phyloP scores from a whole-genome alignment of 495 filamentous ascomycete species.

The Penicillium canariense region DNA sequence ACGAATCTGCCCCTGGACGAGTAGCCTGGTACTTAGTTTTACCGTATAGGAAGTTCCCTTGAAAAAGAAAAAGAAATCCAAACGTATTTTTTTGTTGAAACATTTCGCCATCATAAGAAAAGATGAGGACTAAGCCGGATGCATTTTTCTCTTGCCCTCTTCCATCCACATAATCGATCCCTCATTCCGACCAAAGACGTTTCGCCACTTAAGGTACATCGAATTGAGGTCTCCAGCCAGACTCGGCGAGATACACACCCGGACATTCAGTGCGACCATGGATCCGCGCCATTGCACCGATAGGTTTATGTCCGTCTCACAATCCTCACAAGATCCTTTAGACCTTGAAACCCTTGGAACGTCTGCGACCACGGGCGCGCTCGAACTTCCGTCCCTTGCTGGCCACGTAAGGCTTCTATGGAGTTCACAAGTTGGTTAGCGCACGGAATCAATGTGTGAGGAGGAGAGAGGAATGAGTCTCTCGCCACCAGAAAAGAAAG shows the following conservation, averaged over 20 bases:
- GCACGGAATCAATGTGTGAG: neutral
- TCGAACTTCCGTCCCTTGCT: slow-evolving; percentile 99
- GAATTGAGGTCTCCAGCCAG: slow-evolving; percentile 24
- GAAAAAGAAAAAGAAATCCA: slow-evolving; percentile 10
- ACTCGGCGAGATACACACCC: slow-evolving; percentile 20
- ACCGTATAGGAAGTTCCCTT: neutral
- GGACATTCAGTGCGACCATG: slow-evolving; percentile 11
- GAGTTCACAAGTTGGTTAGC: neutral
- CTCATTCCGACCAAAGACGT: slow-evolving; percentile 25
- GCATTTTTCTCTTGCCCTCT: slow-evolving; percentile 33
- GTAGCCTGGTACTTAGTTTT: neutral
- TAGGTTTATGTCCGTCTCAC: slow-evolving; percentile 10
- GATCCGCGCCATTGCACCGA: slow-evolving; percentile 14
- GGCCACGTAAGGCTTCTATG: slow-evolving; percentile 87
- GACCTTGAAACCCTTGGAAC: slow-evolving; percentile 98
- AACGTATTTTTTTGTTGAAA: slow-evolving; percentile 24
- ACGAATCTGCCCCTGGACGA: slow-evolving; percentile 29
- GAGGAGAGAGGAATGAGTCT: neutral
- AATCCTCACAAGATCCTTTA: slow-evolving; percentile 45
- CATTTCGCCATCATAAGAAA: slow-evolving; percentile 30
- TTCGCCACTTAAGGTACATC: slow-evolving; percentile 28
- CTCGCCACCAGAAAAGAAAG: too few relatives aligned
- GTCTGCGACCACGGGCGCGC: slow-evolving; percentile 92
- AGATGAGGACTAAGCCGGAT: slow-evolving; percentile 33
- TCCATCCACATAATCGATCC: slow-evolving; percentile 27